A percentile compares a stretch with the other conserved stretches of the same genome.
Evolutionary conservation across 306 rosid species (phyloP).

Genomic region (Cucurbita maxima): DNA sequence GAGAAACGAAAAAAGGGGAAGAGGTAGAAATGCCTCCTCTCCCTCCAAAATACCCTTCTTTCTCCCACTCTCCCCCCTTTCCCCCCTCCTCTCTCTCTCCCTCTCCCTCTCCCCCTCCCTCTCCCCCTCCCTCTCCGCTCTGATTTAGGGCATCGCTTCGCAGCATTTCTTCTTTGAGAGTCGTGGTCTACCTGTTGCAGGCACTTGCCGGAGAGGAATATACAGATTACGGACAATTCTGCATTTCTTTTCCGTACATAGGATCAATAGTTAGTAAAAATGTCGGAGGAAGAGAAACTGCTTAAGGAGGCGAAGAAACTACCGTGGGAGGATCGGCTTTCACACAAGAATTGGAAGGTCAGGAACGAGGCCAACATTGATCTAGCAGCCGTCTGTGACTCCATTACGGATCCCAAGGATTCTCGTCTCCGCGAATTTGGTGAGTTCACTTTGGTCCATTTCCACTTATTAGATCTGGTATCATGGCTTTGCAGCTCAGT

Average conservation of each 20-base stretch:
- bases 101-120: background rate
- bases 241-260: background rate
- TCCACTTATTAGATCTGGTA: constrained; percentile 9
- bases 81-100: background rate
- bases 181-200: background rate
- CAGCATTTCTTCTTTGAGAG: background rate
- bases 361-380: constrained; percentile 88
- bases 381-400: constrained; percentile 76
- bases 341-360: constrained; percentile 98
- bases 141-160: constrained; percentile 6
- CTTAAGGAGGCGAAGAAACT: constrained; percentile 93
- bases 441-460: constrained; percentile 21
- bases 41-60: background rate
- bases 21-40: no score
- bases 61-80: background rate
- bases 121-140: background rate
- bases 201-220: background rate
- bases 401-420: constrained; percentile 96
- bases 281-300: constrained; percentile 95
- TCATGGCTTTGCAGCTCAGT: constrained; percentile 9
- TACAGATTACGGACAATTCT: background rate
- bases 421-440: constrained; percentile 91
- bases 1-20: constrained; percentile 6
- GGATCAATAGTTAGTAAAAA: background rate
- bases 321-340: constrained; percentile 96